Evolutionary conservation across 1,139 yeast genomes (phyloP).

Genomic region (Nakaseomyces glabratus): DNA sequence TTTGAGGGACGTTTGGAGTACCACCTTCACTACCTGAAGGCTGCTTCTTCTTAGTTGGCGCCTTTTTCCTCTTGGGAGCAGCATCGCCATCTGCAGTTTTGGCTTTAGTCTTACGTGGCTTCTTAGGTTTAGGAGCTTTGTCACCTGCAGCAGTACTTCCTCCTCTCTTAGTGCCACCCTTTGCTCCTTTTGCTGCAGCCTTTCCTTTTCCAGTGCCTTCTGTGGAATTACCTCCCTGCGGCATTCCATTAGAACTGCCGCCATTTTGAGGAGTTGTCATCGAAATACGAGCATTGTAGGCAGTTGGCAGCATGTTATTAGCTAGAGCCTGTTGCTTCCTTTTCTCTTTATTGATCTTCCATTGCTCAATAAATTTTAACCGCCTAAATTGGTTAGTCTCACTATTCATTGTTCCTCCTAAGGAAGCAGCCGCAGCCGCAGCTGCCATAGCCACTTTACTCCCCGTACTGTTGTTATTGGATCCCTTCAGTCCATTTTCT

Average conservation of each 20-base stretch:
- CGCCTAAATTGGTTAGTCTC: conserved; percentile 42
- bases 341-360: conserved; percentile 37
- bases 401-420: conserved; percentile 28
- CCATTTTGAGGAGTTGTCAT: conserved; percentile 25
- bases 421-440: conserved; percentile 30
- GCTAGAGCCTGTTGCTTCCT: conserved; percentile 33
- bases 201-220: conserved; percentile 9
- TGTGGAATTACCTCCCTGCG: neutral
- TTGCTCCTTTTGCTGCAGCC: conserved; percentile 15
- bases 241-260: neutral
- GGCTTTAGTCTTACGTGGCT: conserved; percentile 25
- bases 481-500: conserved; percentile 1
- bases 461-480: conserved; percentile 2
- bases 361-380: conserved; percentile 42
- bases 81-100: conserved; percentile 18
- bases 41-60: conserved; percentile 23
- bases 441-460: conserved; percentile 24
- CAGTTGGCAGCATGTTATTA: conserved; percentile 18
- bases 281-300: conserved; percentile 28
- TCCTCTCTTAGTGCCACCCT: conserved; percentile 23
- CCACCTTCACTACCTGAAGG: too few species aligned
- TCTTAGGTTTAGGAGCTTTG: conserved; percentile 1
- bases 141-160: neutral
- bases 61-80: conserved; percentile 24
- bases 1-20: too few species aligned